Conservation (phyloP, 2,329 filamentous ascomycete genomes). For the Dactylellina sp. region DNA sequence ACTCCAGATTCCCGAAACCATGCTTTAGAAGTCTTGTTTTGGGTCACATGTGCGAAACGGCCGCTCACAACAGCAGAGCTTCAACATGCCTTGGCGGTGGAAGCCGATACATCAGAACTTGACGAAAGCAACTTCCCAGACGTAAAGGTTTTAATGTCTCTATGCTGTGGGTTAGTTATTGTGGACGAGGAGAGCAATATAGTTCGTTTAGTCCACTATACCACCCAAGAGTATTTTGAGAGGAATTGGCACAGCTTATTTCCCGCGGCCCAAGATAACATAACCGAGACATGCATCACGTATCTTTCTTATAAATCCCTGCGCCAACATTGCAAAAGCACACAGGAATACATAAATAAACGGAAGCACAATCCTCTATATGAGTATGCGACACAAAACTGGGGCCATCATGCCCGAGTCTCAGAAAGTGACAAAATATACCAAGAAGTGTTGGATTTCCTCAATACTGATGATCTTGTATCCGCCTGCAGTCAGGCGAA, state of each 20-base stretch:
- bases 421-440: neutral
- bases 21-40: neutral
- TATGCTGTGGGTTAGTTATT: constrained; percentile 60
- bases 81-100: constrained; percentile 17
- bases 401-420: constrained; percentile 17
- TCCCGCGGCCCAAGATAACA: neutral
- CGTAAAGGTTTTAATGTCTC: neutral
- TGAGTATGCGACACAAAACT: constrained; percentile 5
- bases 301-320: constrained; percentile 4
- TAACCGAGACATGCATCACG: constrained; percentile 10
- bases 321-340: neutral
- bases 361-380: neutral
- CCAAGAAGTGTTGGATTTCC: neutral
- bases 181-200: constrained; percentile 59
- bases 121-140: constrained; percentile 3
- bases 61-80: constrained; percentile 17
- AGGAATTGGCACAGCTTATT: neutral
- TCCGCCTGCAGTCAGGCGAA: neutral
- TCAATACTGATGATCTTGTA: neutral
- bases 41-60: constrained; percentile 24
- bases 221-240: constrained; percentile 61
- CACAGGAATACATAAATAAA: no score
- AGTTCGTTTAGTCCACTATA: constrained; percentile 61
- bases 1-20: neutral
- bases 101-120: neutral